Evolutionary conservation across 2,329 filamentous ascomycete species (phyloP), one percentile per base, ranked within the genome.

Genomic region (Pezicula neosporulosa): DNA sequence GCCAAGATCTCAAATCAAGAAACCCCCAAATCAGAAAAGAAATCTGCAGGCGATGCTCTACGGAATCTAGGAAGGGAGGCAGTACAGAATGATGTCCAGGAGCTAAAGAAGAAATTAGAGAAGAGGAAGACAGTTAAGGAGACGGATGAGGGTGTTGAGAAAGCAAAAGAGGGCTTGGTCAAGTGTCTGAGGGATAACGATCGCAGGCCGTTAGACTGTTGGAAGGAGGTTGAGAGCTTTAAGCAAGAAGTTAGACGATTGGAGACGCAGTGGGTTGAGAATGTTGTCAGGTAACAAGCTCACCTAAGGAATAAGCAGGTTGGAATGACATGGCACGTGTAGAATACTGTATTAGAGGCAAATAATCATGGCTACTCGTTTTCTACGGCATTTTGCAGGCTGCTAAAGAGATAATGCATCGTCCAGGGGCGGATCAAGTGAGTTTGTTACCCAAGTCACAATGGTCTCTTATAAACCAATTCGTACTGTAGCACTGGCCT

Each of bases 181-280:
- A 80, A 81, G 62, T 97, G 93, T 69, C 76, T 97, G 76, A 78
- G 88, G 56, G 79, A 86, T 65, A 86, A 97, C 70, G 92, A 97
- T 72, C 80, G 90, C 58, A 81, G 90, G 69, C 92, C 93, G 68
- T 76, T 97, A 67, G 89, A 97, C 76, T 97, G 93, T 80, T 97
- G 89, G 88, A 81, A 85, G 71, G 91, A 97, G 80, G 90, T 97
- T 21, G 87, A 95, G 74, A 78, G 77, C 18, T 97, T 97, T 72
- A 96, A 92, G 82, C 80, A 81, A 63, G 90, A 96, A 77, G 92
- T 97, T 47, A 83, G 88, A 61, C 84, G 83, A 74, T 71, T 97
- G 71, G 93, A 97, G 81, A 86, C 83, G 72, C 78, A 78, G 24
- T 97, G 95, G 83, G 90, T 97, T 35, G 87, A 95, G 66, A 90